Evolutionary conservation across 371 early-diverging fungal genomes (phyloP).

Genomic region (Fennellomyces sp.): DNA sequence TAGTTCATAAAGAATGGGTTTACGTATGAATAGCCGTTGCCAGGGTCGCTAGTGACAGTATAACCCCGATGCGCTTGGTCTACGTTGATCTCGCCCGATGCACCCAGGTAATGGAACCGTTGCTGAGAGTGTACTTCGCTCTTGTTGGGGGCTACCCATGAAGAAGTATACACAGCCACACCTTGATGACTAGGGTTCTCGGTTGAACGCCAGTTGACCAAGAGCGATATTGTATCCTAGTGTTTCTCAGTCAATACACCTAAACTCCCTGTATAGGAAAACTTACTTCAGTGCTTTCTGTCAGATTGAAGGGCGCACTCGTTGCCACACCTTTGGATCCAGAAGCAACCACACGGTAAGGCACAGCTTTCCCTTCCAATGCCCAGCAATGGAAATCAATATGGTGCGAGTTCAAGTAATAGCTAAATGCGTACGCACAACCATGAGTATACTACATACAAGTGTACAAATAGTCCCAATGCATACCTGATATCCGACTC

Average conservation of each 20-base stretch:
- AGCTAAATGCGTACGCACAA: conserved; percentile 8
- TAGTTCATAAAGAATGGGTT: conserved; percentile 57
- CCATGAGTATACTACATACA: too few species aligned
- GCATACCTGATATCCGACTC: conserved; percentile 44
- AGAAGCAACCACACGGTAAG: conserved; percentile 42
- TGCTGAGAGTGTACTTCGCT: conserved; percentile 58
- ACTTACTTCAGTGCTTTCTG: conserved; percentile 33
- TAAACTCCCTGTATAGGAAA: too few species aligned
- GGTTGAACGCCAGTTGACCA: conserved; percentile 42
- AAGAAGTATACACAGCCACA: conserved; percentile 53
- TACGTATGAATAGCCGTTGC: conserved; percentile 29
- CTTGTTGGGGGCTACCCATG: conserved; percentile 53
- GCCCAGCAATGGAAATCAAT: conserved; percentile 54
- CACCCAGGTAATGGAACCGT: conserved; percentile 51
- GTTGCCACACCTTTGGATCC: conserved; percentile 49
- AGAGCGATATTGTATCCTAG: conserved; percentile 53
- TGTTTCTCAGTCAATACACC: not conserved
- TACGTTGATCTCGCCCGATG: conserved; percentile 47
- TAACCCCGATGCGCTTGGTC: conserved; percentile 62
- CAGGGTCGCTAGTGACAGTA: conserved; percentile 36
- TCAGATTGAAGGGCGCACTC: conserved; percentile 29
- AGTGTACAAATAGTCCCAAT: not conserved
- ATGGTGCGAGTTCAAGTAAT: conserved; percentile 55
- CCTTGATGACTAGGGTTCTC: conserved; percentile 26
- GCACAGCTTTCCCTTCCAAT: conserved; percentile 33